Conservation (phyloP, 192 early-diverging fungal genomes). For the Nowakowskiella sp. region DNA sequence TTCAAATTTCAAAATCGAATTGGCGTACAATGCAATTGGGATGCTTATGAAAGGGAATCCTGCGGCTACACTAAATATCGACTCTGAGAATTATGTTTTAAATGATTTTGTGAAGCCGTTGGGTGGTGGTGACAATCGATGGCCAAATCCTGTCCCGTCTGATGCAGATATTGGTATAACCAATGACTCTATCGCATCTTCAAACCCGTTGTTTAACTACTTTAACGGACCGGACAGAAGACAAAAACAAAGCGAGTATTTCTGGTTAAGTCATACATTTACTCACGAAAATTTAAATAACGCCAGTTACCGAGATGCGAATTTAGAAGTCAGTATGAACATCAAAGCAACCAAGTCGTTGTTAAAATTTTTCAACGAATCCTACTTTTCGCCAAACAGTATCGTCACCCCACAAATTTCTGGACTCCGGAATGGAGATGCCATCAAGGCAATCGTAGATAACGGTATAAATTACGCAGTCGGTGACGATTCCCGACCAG, state of each 20-base stretch:
- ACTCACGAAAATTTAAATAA: conserved; percentile 35
- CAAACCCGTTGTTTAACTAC: conserved; percentile 24
- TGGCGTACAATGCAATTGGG: conserved; percentile 38
- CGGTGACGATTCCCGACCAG: conserved; percentile 25
- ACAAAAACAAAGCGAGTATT: conserved; percentile 24
- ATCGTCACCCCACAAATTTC: conserved; percentile 39
- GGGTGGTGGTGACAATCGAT: conserved; percentile 25
- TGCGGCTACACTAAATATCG: conserved; percentile 14
- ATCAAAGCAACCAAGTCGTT: conserved; percentile 19
- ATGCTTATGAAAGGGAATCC: too few relatives aligned
- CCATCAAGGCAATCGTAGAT: conserved; percentile 22
- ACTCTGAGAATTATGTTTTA: conserved; percentile 20
- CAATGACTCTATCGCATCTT: too few relatives aligned
- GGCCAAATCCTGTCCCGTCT: conserved; percentile 24
- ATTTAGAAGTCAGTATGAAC: conserved; percentile 34
- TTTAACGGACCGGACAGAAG: conserved; percentile 7
- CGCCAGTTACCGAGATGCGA: conserved; percentile 22
- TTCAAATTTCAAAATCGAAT: conserved; percentile 24
- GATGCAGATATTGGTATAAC: conserved; percentile 1
- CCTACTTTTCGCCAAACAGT: conserved; percentile 15
- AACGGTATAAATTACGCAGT: conserved; percentile 26
- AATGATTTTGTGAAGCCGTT: conserved; percentile 26
- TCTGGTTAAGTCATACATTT: conserved; percentile 33
- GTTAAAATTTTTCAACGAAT: conserved; percentile 10
- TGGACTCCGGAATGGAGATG: conserved; percentile 37